Evolutionary conservation across 768 basidiomycete genomes (phyloP).

Genomic region (Russula sp.): DNA sequence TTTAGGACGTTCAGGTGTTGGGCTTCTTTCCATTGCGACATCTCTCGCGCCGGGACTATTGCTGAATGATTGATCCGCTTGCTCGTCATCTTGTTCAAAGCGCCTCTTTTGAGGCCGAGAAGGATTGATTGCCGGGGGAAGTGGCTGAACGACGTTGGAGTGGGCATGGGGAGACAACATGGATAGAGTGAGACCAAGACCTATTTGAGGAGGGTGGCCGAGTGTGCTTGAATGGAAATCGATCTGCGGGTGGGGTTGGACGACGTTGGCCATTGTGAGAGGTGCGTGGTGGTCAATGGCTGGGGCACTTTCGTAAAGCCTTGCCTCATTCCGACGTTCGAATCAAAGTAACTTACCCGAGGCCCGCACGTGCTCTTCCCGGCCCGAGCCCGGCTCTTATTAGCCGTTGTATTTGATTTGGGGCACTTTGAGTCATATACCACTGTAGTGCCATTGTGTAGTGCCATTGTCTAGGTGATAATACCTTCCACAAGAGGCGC

Average conservation of each 20-base stretch:
- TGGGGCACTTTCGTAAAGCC: conserved; percentile 22
- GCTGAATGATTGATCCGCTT: conserved; percentile 38
- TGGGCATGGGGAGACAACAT: conserved; percentile 44
- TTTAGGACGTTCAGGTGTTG: conserved; percentile 76
- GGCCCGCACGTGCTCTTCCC: conserved; percentile 12
- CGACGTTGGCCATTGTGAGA: conserved; percentile 65
- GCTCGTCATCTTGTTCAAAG: conserved; percentile 67
- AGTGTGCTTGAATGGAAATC: conserved; percentile 60
- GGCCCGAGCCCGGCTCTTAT: neutral
- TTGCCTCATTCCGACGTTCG: neutral
- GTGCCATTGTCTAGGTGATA: neutral
- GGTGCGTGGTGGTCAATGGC: conserved; percentile 28
- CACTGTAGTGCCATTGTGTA: no score
- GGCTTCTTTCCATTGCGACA: conserved; percentile 80
- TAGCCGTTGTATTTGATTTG: no score
- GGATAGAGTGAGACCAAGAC: conserved; percentile 68
- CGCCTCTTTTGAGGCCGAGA: conserved; percentile 58
- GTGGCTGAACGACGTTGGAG: conserved; percentile 53
- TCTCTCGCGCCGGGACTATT: conserved; percentile 44
- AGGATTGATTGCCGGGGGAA: conserved; percentile 49
- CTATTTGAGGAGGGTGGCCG: conserved; percentile 61
- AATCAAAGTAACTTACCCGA: neutral
- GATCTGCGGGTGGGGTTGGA: conserved; percentile 51
- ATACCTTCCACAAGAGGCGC: no score
- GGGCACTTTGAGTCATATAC: neutral